These are phyloP conservation scores for Sinapis alba DNA, from an alignment of 441 rosid genomes.

Conservation along the genomic window DNA sequence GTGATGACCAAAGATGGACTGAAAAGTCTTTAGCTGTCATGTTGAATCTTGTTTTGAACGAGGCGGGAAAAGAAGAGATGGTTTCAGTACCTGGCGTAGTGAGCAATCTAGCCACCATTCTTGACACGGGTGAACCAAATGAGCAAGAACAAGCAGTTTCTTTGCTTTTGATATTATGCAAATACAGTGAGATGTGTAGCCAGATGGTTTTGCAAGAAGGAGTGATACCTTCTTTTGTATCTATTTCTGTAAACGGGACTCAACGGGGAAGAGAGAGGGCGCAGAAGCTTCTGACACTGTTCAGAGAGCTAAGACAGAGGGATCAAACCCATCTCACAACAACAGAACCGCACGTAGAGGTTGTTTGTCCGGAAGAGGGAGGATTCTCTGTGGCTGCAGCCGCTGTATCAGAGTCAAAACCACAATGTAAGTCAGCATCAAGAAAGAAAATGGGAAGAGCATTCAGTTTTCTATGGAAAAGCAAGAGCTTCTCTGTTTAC, in stretches of 20 bases:
- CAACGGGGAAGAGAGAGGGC: constrained; percentile 87
- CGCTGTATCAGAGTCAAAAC: constrained; percentile 59
- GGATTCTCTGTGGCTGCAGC: constrained; percentile 32
- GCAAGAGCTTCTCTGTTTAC: constrained; percentile 76
- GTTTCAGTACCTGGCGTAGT: constrained; percentile 64
- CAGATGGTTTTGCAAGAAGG: constrained; percentile 96
- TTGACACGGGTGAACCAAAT: constrained; percentile 69
- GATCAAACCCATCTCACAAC: constrained; percentile 52
- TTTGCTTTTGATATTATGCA: constrained; percentile 75
- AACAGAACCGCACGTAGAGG: constrained; percentile 37
- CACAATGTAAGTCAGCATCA: constrained; percentile 67
- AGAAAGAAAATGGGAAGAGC: constrained; percentile 63
- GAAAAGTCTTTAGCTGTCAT: constrained; percentile 83
- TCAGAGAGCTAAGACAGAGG: constrained; percentile 86
- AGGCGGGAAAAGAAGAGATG: constrained; percentile 77
- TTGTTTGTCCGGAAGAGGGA: constrained; percentile 40
- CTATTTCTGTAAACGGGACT: constrained; percentile 89
- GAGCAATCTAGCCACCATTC: constrained; percentile 54
- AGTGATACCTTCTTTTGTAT: constrained; percentile 91
- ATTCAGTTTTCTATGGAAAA: constrained; percentile 73
- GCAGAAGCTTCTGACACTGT: constrained; percentile 82
- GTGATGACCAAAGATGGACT: constrained; percentile 68
- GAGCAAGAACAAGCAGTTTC: constrained; percentile 92
- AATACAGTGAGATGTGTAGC: constrained; percentile 72
- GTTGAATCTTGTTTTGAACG: constrained; percentile 60